Evolutionary conservation across 1,139 yeast genomes (phyloP).

Genomic region (Suhomyces ambrosiae): DNA sequence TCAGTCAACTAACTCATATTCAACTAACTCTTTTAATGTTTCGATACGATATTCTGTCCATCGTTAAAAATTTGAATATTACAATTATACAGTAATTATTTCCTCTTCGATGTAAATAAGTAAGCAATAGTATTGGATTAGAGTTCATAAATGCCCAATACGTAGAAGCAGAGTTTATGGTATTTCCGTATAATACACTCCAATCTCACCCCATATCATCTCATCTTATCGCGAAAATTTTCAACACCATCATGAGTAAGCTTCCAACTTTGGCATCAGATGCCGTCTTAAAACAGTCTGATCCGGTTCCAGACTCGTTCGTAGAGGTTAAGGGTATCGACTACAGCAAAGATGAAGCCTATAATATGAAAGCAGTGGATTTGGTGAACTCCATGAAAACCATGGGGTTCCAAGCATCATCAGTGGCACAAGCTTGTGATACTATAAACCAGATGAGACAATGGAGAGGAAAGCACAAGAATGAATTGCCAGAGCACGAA

Average conservation of each 20-base stretch:
- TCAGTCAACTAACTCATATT: too few species aligned
- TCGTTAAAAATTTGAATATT: too few species aligned
- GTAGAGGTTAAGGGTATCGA: slow-evolving; percentile 84
- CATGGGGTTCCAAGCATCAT: slow-evolving; percentile 98
- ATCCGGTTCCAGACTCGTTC: slow-evolving; percentile 79
- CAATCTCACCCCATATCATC: slow-evolving; percentile 4
- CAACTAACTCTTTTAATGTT: too few species aligned
- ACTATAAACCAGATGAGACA: slow-evolving; percentile 86
- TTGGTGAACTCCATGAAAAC: slow-evolving; percentile 79
- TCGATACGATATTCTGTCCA: too few species aligned
- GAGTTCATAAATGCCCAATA: too few species aligned
- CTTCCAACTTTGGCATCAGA: slow-evolving; percentile 73
- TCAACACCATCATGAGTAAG: slow-evolving; percentile 15
- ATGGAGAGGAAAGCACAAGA: slow-evolving; percentile 83
- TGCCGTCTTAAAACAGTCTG: slow-evolving; percentile 87
- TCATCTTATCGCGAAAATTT: slow-evolving; percentile 4
- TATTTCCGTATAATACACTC: too few species aligned
- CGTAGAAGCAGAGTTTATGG: too few species aligned
- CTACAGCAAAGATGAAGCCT: slow-evolving; percentile 69
- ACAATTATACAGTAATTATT: too few species aligned
- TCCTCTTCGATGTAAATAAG: too few species aligned
- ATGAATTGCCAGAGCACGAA: slow-evolving; percentile 67
- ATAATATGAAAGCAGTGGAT: slow-evolving; percentile 75
- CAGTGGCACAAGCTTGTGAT: slow-evolving; percentile 84
- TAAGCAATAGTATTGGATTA: too few species aligned